Evolutionary conservation across 257 asterid genomes (phyloP).

Genomic region (Rubia yunnanensis): DNA sequence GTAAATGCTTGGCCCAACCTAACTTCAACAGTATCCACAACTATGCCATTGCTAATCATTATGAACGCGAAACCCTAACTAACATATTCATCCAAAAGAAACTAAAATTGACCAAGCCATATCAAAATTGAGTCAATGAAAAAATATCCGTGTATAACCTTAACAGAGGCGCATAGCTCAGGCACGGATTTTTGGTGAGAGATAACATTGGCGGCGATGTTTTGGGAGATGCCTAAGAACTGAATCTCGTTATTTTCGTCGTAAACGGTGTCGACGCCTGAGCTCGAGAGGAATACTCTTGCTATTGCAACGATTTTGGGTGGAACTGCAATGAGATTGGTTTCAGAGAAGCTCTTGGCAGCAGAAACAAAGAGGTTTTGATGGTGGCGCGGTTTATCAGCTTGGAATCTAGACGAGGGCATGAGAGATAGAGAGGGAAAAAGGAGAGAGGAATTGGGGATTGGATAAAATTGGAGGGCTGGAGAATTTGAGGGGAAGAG

Average conservation of each 20-base stretch:
- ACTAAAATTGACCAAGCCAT: too few species aligned
- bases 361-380: too few species aligned
- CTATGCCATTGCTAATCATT: not conserved
- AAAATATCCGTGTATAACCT: constrained; percentile 47
- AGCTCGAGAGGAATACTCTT: constrained; percentile 42
- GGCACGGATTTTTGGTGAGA: constrained; percentile 66
- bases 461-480: too few species aligned
- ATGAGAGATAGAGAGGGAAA: too few species aligned
- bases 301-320: constrained; percentile 23
- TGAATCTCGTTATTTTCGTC: constrained; percentile 57
- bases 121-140: too few species aligned
- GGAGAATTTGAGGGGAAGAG: too few species aligned
- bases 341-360: too few species aligned
- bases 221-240: constrained; percentile 76
- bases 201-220: constrained; percentile 62
- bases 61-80: too few species aligned
- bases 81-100: too few species aligned
- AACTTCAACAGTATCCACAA: not conserved
- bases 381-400: too few species aligned
- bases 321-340: constrained; percentile 43
- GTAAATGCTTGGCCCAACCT: not conserved
- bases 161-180: constrained; percentile 63
- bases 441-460: too few species aligned
- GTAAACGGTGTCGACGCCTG: constrained; percentile 82
- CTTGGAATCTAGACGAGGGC: too few species aligned